Base-by-base conservation (phyloP, 2,329 filamentous ascomycete species). In the Colletotrichum horii region DNA sequence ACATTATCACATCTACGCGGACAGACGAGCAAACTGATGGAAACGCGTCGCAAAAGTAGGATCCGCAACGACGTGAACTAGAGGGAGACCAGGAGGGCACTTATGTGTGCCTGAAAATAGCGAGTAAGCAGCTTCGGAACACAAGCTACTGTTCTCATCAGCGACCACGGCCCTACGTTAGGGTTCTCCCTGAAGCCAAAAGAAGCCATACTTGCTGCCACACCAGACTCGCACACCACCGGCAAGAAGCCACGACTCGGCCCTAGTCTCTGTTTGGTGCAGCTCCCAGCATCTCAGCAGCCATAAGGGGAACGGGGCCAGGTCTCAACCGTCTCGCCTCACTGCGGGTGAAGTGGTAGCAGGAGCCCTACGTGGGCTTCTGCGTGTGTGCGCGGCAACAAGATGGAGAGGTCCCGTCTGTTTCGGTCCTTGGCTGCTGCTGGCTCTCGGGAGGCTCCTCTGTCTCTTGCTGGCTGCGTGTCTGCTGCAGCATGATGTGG, bases 201-300 rank as follows among this genome's bases (percentile, higher is more conserved):
- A 60, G 60, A 66, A 68, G 61, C 36, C 30, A 55, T 43, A 26
- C 61, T 67, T 32, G 58, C 62, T 72, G 74, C 58, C 74, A 69
- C 56, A 73, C 58, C 70, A 61, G 58, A 28, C 61, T 67, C 34
- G 32, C n/a, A 34, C 73, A 75, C 55, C 70, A 67, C 30, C 62
- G 58, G 64, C 64, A 22, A 60, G 64, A 64, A 68, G 74, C 70
- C 65, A 73, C 43, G 70, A 66, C 58, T 64, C n/a, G 64, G 34
- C 64, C 52, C 74, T 75, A 75, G 64, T 65, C 70, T 73, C 26
- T 26, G 34, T 62, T 56, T 43, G 65, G 64, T 22, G 26, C 62
- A 58, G 73, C 43, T 64, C 55, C 64, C 22, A 68, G 64, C 34
- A 58, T 56, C 58, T 56, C 70, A 34, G 60, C 26, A 62, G 36